These are phyloP conservation scores for Leptographium wingfieldii DNA, from an alignment of 2,329 filamentous ascomycete genomes.

Conservation along the genomic window DNA sequence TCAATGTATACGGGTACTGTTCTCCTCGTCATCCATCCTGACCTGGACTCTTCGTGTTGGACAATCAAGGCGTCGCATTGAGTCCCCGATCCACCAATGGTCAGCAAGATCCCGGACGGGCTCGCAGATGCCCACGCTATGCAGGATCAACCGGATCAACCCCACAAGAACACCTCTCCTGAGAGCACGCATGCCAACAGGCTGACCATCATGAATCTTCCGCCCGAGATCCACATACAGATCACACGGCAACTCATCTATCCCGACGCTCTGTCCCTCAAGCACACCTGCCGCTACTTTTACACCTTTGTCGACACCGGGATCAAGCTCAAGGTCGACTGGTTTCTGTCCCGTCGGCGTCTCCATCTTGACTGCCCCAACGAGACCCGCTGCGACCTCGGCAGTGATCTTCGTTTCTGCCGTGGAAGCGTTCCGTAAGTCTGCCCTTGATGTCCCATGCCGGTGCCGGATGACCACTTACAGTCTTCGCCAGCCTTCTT, in stretches of 20 bases:
- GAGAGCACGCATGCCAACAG: neutral
- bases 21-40: too few relatives aligned
- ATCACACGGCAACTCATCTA: conserved; percentile 51
- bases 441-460: neutral
- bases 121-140: neutral
- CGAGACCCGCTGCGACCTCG: conserved; percentile 40
- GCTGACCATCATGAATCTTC: conserved; percentile 30
- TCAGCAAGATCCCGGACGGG: neutral
- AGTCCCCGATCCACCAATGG: neutral
- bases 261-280: conserved; percentile 58
- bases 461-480: neutral
- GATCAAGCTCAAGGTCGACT: conserved; percentile 52
- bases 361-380: conserved; percentile 55
- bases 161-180: neutral
- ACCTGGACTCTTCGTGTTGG: neutral
- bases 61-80: neutral
- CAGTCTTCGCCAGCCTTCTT: conserved; percentile 28
- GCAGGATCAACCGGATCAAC: too few relatives aligned
- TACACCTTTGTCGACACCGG: conserved; percentile 53
- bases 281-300: conserved; percentile 53
- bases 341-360: conserved; percentile 51
- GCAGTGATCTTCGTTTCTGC: conserved; percentile 48
- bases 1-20: too few relatives aligned
- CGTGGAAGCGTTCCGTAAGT: conserved; percentile 44
- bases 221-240: conserved; percentile 53